Base-by-base conservation (phyloP, 495 filamentous ascomycete genomes). In the Daldinia vernicosa region DNA sequence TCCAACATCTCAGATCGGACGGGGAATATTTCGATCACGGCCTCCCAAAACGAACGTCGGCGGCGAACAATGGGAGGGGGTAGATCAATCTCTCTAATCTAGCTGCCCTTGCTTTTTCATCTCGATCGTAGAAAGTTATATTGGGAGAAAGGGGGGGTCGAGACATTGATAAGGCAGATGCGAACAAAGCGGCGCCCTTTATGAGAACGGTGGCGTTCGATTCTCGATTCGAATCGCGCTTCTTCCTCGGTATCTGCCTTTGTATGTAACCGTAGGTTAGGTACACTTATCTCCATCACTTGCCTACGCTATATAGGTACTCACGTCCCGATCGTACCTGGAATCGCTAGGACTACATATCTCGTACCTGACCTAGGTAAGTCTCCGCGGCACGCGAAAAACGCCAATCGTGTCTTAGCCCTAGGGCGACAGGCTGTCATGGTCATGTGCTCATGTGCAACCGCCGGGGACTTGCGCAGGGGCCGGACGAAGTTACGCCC, bases 401-500 rank as follows among this genome's bases (percentile, higher is more conserved):
- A 32, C 19, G 40, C 14, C 19, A 22, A 32, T 39, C 17, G 6
- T 63, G 66, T 69, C 66, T 69, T 52, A 33, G 58, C 22, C 28
- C 24, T 55, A 37, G 39, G 30, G 15, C 26, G n/a, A 35, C n/a
- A 27, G 53, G 27, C 30, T 32, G 12, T 27, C 37, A 55, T 15
- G 40, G n/a, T 53, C 22, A 19, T 52, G 43, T 22, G 39, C 12
- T 1, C 17, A 45, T 64, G 67, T 59, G 43, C 24, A 37, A 37
- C 33, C 32, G 17, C 26, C 63, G 62, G 57, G 68, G 57, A 67
- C 69, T 64, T 59, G 67, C 43, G 69, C 69, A 71, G 63, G 63
- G 63, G 52, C 69, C 51, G 69, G 27, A 33, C 11, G 17, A 35
- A 68, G 70, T 72, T 68, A 68, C 70, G 70, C 57, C 70, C 64